Percentiles rank a stretch among this genome's conserved stretches.
Evolutionary conservation across 1,284 basidiomycete species (phyloP).

Genomic region (Mycena sp.): DNA sequence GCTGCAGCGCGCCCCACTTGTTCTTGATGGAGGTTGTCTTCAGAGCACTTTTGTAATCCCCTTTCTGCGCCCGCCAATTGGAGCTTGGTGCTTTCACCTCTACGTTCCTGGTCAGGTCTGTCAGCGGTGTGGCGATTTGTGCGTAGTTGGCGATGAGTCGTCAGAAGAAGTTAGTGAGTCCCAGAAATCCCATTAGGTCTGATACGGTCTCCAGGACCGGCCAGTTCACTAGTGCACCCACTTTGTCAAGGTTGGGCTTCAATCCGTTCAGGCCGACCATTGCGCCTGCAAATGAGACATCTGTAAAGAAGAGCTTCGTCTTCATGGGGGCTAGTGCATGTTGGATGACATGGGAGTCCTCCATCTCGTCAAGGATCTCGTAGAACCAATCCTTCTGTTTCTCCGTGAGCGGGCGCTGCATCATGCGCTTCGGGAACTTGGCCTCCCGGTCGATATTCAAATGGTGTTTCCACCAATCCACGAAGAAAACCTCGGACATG

Average conservation of each 20-base stretch:
- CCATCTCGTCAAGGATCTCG: slow-evolving; percentile 44
- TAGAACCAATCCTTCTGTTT: slow-evolving; percentile 42
- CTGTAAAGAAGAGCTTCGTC: slow-evolving; percentile 41
- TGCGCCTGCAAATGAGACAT: slow-evolving; percentile 45
- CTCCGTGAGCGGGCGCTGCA: slow-evolving; percentile 39
- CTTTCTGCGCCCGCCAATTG: slow-evolving; percentile 24
- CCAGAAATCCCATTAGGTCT: slow-evolving; percentile 40
- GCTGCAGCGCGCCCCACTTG: slow-evolving; percentile 41
- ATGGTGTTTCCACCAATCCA: slow-evolving; percentile 35
- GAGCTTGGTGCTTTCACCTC: slow-evolving; percentile 29
- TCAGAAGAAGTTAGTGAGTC: slow-evolving; percentile 39
- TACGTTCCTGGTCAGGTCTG: slow-evolving; percentile 35
- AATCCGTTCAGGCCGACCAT: slow-evolving; percentile 42
- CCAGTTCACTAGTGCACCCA: slow-evolving; percentile 49
- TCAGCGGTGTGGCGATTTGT: slow-evolving; percentile 38
- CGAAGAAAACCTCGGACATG: slow-evolving; percentile 37
- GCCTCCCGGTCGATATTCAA: slow-evolving; percentile 33
- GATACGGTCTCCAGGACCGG: slow-evolving; percentile 38
- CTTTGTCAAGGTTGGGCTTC: slow-evolving; percentile 42
- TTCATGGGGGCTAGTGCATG: slow-evolving; percentile 42
- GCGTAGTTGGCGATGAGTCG: slow-evolving; percentile 42
- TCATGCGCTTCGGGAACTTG: slow-evolving; percentile 34
- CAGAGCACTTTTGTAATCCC: slow-evolving; percentile 32
- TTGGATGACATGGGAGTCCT: slow-evolving; percentile 33
- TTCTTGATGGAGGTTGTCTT: slow-evolving; percentile 26